A percentile compares a stretch with the other conserved stretches of the same genome.
These are phyloP conservation scores for Lactarius trivialis DNA, from an alignment of 768 basidiomycete species.

Conservation along the genomic window DNA sequence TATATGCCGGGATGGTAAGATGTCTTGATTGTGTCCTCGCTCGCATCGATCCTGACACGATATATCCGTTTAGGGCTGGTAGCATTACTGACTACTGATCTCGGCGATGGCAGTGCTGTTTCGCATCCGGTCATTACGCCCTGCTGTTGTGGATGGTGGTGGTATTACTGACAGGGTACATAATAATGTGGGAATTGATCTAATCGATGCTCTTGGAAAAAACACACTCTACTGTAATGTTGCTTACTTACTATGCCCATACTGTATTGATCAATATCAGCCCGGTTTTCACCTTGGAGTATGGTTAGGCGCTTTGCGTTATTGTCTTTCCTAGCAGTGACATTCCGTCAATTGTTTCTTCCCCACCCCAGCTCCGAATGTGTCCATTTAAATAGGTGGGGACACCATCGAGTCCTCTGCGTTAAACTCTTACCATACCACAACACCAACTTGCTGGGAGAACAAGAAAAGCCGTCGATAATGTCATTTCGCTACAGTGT, in stretches of 20 bases:
- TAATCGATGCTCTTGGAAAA: background rate
- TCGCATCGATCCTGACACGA: background rate
- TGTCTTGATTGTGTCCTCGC: slow-evolving; percentile 1
- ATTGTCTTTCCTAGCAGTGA: background rate
- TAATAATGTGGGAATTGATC: background rate
- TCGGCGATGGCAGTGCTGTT: background rate
- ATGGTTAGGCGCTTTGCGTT: background rate
- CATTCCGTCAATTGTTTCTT: slow-evolving; percentile 5
- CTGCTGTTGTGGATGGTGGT: background rate
- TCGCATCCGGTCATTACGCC: background rate
- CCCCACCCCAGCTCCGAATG: background rate
- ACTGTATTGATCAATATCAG: background rate
- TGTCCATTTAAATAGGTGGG: background rate
- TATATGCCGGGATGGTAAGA: slow-evolving; percentile 41
- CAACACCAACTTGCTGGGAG: background rate
- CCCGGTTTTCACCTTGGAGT: background rate
- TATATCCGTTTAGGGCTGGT: slow-evolving; percentile 11
- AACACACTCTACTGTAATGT: background rate
- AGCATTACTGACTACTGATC: background rate
- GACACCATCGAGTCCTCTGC: background rate
- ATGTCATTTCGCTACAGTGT: slow-evolving; percentile 18
- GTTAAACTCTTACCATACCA: background rate
- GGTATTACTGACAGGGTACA: background rate
- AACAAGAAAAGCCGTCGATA: background rate
- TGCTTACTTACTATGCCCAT: background rate